Percentiles rank a stretch among this genome's conserved stretches.
phyloP scores from a whole-genome alignment of 164 flowering plant species.

The Paratinospora sagittata region DNA sequence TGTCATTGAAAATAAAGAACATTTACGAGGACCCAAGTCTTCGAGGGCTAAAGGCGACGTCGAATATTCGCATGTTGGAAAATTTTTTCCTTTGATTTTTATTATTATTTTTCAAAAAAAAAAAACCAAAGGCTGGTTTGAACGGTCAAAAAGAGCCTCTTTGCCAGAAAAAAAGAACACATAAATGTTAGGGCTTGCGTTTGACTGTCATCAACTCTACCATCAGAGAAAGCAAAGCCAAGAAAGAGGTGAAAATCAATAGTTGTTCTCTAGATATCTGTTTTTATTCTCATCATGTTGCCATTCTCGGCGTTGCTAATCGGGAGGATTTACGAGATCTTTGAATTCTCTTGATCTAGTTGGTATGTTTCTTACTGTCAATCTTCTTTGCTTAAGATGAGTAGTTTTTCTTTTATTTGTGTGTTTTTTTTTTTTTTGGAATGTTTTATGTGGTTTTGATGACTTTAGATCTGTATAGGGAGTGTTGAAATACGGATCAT shows the following conservation, averaged over 20 bases:
- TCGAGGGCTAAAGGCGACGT: constrained; percentile 9
- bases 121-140: constrained; percentile 8
- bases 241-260: not conserved
- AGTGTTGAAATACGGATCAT: not conserved
- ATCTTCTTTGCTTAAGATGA: not conserved
- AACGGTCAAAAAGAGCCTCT: constrained; percentile 16
- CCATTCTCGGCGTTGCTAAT: not conserved
- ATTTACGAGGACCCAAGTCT: constrained; percentile 3
- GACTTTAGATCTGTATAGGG: no score
- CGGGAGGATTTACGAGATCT: not conserved
- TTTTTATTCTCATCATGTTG: not conserved
- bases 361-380: not conserved
- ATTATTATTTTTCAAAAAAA: not conserved
- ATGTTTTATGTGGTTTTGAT: no score
- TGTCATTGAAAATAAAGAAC: not conserved
- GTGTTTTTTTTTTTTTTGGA: no score
- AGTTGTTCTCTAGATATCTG: not conserved
- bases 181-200: constrained; percentile 8
- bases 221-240: not conserved
- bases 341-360: not conserved
- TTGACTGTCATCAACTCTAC: constrained; percentile 1
- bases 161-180: constrained; percentile 2
- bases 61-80: constrained; percentile 1
- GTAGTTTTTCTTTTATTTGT: not conserved
- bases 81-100: no score